Conservation (phyloP, 495 filamentous ascomycete genomes). For the Penicillium parvum region DNA sequence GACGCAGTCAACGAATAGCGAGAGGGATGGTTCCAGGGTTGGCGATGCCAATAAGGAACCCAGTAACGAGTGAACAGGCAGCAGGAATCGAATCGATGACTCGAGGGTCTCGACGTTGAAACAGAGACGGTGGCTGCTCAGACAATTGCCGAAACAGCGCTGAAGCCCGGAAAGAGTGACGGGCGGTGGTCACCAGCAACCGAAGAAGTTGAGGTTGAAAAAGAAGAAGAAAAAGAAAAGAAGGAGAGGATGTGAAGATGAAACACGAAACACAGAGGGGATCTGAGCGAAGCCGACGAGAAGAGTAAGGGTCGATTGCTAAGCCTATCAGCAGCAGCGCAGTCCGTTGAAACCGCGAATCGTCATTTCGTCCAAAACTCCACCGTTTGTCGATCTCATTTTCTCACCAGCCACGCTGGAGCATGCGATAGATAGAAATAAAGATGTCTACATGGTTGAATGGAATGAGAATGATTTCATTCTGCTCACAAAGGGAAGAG, state of each 20-base stretch:
- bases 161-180: conserved; percentile 4
- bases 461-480: conserved; percentile 14
- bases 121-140: background rate
- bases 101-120: background rate
- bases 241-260: background rate
- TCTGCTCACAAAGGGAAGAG: conserved; percentile 29
- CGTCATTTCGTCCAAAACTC: conserved; percentile 20
- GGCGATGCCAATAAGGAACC: background rate
- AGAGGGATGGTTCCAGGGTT: conserved; percentile 1
- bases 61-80: background rate
- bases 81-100: background rate
- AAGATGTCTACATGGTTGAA: background rate
- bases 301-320: background rate
- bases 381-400: conserved; percentile 25
- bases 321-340: conserved; percentile 21
- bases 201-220: conserved; percentile 1
- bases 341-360: conserved; percentile 13
- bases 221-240: conserved; percentile 1
- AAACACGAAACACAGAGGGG: conserved; percentile 21
- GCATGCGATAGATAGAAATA: background rate
- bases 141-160: background rate
- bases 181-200: background rate
- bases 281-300: conserved; percentile 10
- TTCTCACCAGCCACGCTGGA: background rate
- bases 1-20: conserved; percentile 3